These are phyloP conservation scores for Chalciporus sp. DNA, from an alignment of 1,284 basidiomycete species.

Conservation along the genomic window DNA sequence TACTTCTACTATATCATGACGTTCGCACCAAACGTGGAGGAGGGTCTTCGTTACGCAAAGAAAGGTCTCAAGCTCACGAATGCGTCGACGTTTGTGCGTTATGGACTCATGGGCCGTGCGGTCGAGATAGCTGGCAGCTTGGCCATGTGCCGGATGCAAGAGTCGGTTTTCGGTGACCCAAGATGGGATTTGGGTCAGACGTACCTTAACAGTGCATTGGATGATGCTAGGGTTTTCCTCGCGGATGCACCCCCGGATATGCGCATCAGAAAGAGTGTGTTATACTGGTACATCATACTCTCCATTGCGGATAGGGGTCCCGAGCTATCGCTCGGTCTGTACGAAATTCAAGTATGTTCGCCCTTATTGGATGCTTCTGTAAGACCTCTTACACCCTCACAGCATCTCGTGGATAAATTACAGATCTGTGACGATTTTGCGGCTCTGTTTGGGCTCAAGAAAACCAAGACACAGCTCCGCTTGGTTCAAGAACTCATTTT, in stretches of 20 bases:
- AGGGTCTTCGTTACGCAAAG: slow-evolving; percentile 44
- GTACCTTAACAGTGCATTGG: slow-evolving; percentile 53
- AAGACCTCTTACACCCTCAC: neutral
- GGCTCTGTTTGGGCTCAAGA: slow-evolving; percentile 43
- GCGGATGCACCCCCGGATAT: slow-evolving; percentile 60
- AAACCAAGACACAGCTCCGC: slow-evolving; percentile 51
- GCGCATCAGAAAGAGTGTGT: slow-evolving; percentile 55
- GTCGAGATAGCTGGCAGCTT: slow-evolving; percentile 59
- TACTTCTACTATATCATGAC: slow-evolving; percentile 62
- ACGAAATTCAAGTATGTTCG: slow-evolving; percentile 47
- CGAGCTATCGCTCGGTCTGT: slow-evolving; percentile 48
- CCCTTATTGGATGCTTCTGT: neutral
- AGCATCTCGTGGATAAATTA: slow-evolving; percentile 48
- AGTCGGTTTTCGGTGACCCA: slow-evolving; percentile 41
- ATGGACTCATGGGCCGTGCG: slow-evolving; percentile 57
- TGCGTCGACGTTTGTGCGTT: slow-evolving; percentile 48
- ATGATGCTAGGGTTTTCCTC: slow-evolving; percentile 59
- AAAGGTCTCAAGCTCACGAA: slow-evolving; percentile 59
- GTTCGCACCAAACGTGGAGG: slow-evolving; percentile 39
- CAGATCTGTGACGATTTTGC: slow-evolving; percentile 52
- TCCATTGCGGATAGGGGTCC: slow-evolving; percentile 51
- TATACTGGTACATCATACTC: slow-evolving; percentile 60
- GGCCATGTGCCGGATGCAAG: slow-evolving; percentile 50
- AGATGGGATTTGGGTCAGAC: slow-evolving; percentile 62
- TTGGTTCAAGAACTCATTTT: slow-evolving; percentile 51